Base-by-base conservation (phyloP, 495 filamentous ascomycete species). In the Aspergillus indologenus region DNA sequence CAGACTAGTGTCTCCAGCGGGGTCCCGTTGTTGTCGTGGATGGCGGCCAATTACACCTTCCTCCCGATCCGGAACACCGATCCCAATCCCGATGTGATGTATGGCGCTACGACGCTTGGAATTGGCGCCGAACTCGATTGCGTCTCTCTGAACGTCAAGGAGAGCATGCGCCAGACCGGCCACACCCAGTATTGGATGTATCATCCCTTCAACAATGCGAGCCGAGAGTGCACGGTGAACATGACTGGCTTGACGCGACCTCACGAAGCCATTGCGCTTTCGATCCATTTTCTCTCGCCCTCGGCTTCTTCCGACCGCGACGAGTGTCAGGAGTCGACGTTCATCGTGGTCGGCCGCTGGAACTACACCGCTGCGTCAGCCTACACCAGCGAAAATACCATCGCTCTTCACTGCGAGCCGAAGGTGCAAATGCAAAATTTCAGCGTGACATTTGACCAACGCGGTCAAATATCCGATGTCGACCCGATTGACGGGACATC, bases 321-420 rank as follows among this genome's bases (percentile, higher is more conserved):
- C 24, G 40, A 65, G n/a, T 77, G 74, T 43, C 67, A 74, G 43
- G 70, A 69, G 8, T 70, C 71, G 14, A 71, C 69, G 1, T 70
- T 74, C 20, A 45, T 77, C n/a, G 65, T 77, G 3, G 65, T 77
- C 6, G 72, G 71, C 2, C 72, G 71, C n/a, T 77, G 74, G 74
- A 58, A 77, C 43, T 74, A 75, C 48, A 60, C 68, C 23, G 60
- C 66, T 5, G 56, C 65, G 6, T 65, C 66, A 5, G 20, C 61
- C 1, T 50, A 73, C 5, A 68, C 70, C 7, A 50, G 64, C 11
- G 23, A 68, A 29, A 75, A 77, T 45, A 75, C 74, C 2, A 66
- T 77, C 43, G 74, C 72, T 2, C 44, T 77, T 42, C 72, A 74
- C 18, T 77, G 74, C 42, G 71, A 75, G 47, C 74, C 74, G 12